These are phyloP conservation scores for Plectosphaerella cucumerina DNA, from an alignment of 2,329 filamentous ascomycete species.

Conservation along the genomic window DNA sequence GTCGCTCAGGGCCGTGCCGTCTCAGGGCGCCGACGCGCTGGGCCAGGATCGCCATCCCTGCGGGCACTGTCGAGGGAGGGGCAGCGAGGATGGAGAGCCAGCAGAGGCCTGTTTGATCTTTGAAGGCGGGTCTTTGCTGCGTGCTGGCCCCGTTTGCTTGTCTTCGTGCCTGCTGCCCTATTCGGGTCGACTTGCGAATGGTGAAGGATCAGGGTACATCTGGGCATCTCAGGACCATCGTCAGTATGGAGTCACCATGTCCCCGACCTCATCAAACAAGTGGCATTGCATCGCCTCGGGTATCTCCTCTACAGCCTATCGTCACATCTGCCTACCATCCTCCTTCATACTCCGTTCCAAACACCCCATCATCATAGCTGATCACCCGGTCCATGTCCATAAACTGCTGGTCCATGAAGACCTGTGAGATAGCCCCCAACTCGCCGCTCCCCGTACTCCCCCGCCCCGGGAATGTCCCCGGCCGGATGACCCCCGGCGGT, in stretches of 20 bases:
- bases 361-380: conserved; percentile 16
- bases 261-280: too few relatives aligned
- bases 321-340: conserved; percentile 4
- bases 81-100: too few relatives aligned
- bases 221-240: too few relatives aligned
- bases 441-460: conserved; percentile 9
- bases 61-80: too few relatives aligned
- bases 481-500: neutral
- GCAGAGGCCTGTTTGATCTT: too few relatives aligned
- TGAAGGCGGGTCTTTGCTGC: too few relatives aligned
- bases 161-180: neutral
- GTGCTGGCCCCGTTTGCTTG: neutral
- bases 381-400: conserved; percentile 17
- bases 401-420: conserved; percentile 13
- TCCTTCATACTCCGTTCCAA: conserved; percentile 12
- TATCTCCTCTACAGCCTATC: neutral
- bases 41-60: too few relatives aligned
- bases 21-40: too few relatives aligned
- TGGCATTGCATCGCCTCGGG: too few relatives aligned
- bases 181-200: neutral
- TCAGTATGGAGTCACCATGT: too few relatives aligned
- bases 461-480: neutral
- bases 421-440: conserved; percentile 15
- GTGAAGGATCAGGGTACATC: too few relatives aligned
- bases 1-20: too few relatives aligned